Percentiles rank a stretch among this genome's conserved stretches.
phyloP scores from a whole-genome alignment of 345 rosid genomes.

The Garcia nutans region DNA sequence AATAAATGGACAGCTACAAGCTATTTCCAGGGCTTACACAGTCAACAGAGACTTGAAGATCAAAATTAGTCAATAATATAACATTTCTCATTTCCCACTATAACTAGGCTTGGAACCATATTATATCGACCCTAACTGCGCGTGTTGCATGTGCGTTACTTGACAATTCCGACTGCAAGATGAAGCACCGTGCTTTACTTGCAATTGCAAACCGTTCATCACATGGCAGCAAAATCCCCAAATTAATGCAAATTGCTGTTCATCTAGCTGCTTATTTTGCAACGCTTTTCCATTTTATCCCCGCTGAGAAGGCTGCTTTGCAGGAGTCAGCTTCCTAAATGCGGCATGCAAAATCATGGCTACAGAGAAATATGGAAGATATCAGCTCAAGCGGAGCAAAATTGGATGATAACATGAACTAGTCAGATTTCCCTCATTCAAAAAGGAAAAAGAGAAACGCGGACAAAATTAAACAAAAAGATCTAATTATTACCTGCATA shows the following conservation, averaged over 20 bases:
- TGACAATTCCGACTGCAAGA: neutral
- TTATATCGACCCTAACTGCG: neutral
- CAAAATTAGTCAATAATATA: neutral
- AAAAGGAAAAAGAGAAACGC: neutral
- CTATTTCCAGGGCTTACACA: too few relatives aligned
- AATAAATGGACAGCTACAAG: neutral
- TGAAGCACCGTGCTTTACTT: neutral
- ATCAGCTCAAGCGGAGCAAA: neutral
- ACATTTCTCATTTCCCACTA: conserved; percentile 1
- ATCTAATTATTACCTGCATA: conserved; percentile 56
- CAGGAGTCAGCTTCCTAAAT: conserved; percentile 66
- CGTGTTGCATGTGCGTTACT: neutral
- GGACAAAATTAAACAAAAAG: neutral
- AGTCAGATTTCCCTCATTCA: neutral
- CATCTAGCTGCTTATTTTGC: conserved; percentile 3
- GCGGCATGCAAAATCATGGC: conserved; percentile 80
- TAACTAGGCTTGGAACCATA: neutral
- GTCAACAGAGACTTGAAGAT: neutral
- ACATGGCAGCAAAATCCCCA: neutral
- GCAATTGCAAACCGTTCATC: neutral
- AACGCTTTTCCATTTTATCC: conserved; percentile 6
- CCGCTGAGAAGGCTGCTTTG: conserved; percentile 44
- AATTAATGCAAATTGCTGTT: neutral
- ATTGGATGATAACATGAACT: neutral
- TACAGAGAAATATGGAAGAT: conserved; percentile 20